These are phyloP conservation scores for Podospora appendiculata DNA, from an alignment of 495 filamentous ascomycete species.

Conservation along the genomic window DNA sequence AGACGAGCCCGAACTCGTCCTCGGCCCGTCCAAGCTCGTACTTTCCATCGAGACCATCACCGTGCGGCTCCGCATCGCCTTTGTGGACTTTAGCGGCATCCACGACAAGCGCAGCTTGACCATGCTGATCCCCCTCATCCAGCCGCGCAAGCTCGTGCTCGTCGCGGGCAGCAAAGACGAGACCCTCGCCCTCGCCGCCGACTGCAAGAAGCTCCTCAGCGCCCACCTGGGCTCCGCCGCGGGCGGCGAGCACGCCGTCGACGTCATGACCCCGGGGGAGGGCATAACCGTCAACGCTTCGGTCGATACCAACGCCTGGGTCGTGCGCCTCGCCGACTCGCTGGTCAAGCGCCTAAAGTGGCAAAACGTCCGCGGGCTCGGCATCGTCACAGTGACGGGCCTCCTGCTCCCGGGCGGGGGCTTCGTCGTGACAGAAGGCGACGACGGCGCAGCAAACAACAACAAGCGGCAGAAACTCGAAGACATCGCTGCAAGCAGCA, in stretches of 20 bases:
- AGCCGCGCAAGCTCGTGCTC: conserved; percentile 87
- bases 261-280: conserved; percentile 72
- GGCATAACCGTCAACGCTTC: conserved; percentile 75
- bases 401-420: conserved; percentile 38
- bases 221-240: conserved; percentile 34
- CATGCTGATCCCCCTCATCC: conserved; percentile 91
- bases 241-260: conserved; percentile 30
- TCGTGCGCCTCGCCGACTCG: conserved; percentile 75
- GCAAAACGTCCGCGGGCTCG: conserved; percentile 86
- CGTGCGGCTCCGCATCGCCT: conserved; percentile 67
- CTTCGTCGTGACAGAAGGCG: conserved; percentile 47
- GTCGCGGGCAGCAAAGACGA: conserved; percentile 72
- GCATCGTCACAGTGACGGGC: conserved; percentile 81
- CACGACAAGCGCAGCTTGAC: conserved; percentile 88
- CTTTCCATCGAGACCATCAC: conserved; percentile 51
- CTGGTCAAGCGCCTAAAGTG: conserved; percentile 81
- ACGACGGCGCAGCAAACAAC: conserved; percentile 14
- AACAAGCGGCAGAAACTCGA: conserved; percentile 25
- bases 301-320: conserved; percentile 97
- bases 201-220: conserved; percentile 71
- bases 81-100: conserved; percentile 85
- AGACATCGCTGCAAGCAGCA: not conserved
- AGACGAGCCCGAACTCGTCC: conserved; percentile 49
- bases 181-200: conserved; percentile 64
- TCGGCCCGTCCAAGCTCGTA: conserved; percentile 69